These are phyloP conservation scores for Penicillium longicatenatum DNA, from an alignment of 495 filamentous ascomycete genomes.

Conservation along the genomic window DNA sequence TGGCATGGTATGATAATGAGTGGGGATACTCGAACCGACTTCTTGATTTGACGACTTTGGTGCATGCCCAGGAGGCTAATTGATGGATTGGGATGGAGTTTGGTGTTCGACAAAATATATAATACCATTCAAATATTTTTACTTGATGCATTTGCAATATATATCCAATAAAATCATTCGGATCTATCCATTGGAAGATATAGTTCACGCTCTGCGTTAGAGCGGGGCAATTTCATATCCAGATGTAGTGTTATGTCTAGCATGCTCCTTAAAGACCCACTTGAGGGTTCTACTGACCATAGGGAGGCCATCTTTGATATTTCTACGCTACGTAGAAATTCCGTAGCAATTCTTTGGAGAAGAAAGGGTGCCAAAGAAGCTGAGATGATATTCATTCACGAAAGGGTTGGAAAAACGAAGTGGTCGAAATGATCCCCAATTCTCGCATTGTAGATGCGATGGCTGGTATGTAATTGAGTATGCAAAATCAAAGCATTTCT, in stretches of 20 bases:
- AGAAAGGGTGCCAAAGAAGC: too few relatives aligned
- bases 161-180: not conserved
- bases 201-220: too few relatives aligned
- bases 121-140: not conserved
- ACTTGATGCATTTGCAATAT: not conserved
- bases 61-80: conserved; percentile 23
- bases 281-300: too few relatives aligned
- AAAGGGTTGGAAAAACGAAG: too few relatives aligned
- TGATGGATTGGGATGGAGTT: not conserved
- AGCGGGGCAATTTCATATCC: too few relatives aligned
- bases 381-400: too few relatives aligned
- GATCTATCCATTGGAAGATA: not conserved
- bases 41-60: conserved; percentile 33
- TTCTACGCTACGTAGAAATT: too few relatives aligned
- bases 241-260: too few relatives aligned
- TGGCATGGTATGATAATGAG: conserved; percentile 43
- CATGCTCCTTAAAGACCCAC: too few relatives aligned
- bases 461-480: not conserved
- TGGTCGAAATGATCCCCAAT: too few relatives aligned
- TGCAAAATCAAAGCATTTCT: not conserved
- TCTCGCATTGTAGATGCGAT: not conserved
- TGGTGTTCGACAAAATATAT: not conserved
- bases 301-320: too few relatives aligned
- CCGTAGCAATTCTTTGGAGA: too few relatives aligned
- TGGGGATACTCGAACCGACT: conserved; percentile 42